Evolutionary conservation across 306 rosid genomes (phyloP).

Genomic region (Parietaria judaica): DNA sequence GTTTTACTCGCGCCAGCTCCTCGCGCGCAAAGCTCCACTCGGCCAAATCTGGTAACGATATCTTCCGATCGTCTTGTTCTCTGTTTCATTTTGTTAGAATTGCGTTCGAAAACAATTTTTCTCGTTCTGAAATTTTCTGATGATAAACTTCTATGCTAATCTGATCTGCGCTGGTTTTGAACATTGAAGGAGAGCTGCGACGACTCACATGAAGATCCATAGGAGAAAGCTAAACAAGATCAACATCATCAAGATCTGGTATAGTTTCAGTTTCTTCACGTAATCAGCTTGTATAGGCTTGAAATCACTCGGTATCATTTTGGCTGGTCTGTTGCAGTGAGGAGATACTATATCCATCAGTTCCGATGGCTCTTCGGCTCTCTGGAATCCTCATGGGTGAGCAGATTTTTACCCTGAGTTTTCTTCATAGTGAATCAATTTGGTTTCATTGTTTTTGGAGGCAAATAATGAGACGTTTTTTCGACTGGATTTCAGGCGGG

Average conservation of each 20-base stretch:
- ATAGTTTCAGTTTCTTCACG: slow-evolving; percentile 3
- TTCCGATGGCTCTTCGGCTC: slow-evolving; percentile 94
- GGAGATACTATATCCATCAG: slow-evolving; percentile 77
- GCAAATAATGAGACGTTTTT: not conserved
- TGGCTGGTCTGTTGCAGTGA: slow-evolving; percentile 36
- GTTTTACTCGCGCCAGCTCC: slow-evolving; percentile 87
- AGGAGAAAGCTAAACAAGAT: slow-evolving; percentile 60
- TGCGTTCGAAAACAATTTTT: not conserved
- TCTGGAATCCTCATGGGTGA: slow-evolving; percentile 98
- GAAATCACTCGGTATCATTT: not conserved
- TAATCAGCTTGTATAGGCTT: not conserved
- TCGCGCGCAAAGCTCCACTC: slow-evolving; percentile 77
- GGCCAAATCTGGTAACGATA: slow-evolving; percentile 69
- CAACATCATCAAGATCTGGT: slow-evolving; percentile 69
- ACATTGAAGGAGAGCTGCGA: slow-evolving; percentile 44
- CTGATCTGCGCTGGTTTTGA: not conserved
- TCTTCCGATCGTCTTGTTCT: no score
- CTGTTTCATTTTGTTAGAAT: not conserved
- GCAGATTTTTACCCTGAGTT: not conserved
- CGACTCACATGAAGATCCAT: slow-evolving; percentile 57
- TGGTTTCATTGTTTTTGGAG: not conserved
- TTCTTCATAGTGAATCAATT: not conserved
- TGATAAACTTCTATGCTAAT: not conserved
- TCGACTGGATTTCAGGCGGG: slow-evolving; percentile 47
- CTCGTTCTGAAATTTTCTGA: not conserved